These are phyloP conservation scores for Entelexis paramagnoliae DNA, from an alignment of 1,139 yeast genomes.

Conservation along the genomic window DNA sequence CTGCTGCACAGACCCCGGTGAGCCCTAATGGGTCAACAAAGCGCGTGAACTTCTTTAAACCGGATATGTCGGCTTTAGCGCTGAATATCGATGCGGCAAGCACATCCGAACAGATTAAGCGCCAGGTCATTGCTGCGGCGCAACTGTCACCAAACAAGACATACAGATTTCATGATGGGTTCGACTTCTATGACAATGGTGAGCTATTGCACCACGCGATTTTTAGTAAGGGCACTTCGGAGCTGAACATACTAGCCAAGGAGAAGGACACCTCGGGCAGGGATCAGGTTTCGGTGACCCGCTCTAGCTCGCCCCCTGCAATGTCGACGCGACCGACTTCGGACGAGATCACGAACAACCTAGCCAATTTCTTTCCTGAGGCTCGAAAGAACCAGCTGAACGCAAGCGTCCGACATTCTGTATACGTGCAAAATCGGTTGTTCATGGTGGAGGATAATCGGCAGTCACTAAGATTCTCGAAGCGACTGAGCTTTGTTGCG, in stretches of 20 bases:
- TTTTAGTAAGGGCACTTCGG: neutral
- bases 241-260: neutral
- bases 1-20: neutral
- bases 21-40: neutral
- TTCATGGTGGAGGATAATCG: constrained; percentile 24
- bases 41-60: constrained; percentile 7
- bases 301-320: neutral
- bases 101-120: neutral
- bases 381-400: constrained; percentile 63
- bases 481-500: constrained; percentile 11
- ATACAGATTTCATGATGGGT: constrained; percentile 16
- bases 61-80: constrained; percentile 7
- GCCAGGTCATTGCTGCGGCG: neutral
- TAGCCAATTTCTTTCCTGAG: constrained; percentile 87
- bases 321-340: neutral
- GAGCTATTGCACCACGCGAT: constrained; percentile 9
- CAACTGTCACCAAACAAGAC: neutral
- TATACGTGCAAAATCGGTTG: constrained; percentile 52
- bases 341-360: constrained; percentile 57
- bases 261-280: neutral
- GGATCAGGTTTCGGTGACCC: neutral
- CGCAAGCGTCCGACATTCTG: constrained; percentile 74
- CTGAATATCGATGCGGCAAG: neutral
- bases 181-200: constrained; percentile 23
- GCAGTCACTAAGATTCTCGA: constrained; percentile 4